Conservation (phyloP, 1,284 basidiomycete species). For the Ceratobasidium sp. region DNA sequence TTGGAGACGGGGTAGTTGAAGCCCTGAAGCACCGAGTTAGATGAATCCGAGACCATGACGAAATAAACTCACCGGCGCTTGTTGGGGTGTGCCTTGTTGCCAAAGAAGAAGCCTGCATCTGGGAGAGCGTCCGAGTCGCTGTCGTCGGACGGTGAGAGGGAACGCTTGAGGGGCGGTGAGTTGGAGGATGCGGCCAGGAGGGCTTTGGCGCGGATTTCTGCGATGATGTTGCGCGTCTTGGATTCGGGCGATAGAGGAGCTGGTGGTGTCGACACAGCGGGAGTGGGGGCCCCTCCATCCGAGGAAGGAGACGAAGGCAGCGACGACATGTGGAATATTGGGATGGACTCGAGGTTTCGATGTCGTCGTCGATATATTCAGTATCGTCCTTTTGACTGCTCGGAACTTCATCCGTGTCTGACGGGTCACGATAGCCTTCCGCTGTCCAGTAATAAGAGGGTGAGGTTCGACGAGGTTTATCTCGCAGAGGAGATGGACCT, state of each 20-base stretch:
- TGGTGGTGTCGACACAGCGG: conserved; percentile 13
- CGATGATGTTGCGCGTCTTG: conserved; percentile 27
- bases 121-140: conserved; percentile 26
- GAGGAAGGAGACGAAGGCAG: conserved; percentile 11
- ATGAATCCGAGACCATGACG: neutral
- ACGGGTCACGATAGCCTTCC: conserved; percentile 9
- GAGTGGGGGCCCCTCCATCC: conserved; percentile 4
- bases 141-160: conserved; percentile 1
- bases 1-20: conserved; percentile 20
- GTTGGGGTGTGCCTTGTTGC: conserved; percentile 1
- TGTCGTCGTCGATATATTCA: conserved; percentile 8
- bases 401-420: conserved; percentile 30
- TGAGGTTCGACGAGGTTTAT: conserved; percentile 5
- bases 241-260: conserved; percentile 18
- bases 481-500: conserved; percentile 13
- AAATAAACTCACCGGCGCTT: conserved; percentile 28
- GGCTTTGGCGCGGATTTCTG: conserved; percentile 31
- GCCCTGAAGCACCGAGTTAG: neutral
- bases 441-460: conserved; percentile 3
- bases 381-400: conserved; percentile 30
- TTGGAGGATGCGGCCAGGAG: neutral
- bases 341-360: conserved; percentile 28
- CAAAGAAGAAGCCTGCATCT: conserved; percentile 24
- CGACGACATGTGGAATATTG: conserved; percentile 24
- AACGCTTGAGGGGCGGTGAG: conserved; percentile 20